Evolutionary conservation across 2,329 filamentous ascomycete species (phyloP).

Genomic region (Monilinia aucupariae): DNA sequence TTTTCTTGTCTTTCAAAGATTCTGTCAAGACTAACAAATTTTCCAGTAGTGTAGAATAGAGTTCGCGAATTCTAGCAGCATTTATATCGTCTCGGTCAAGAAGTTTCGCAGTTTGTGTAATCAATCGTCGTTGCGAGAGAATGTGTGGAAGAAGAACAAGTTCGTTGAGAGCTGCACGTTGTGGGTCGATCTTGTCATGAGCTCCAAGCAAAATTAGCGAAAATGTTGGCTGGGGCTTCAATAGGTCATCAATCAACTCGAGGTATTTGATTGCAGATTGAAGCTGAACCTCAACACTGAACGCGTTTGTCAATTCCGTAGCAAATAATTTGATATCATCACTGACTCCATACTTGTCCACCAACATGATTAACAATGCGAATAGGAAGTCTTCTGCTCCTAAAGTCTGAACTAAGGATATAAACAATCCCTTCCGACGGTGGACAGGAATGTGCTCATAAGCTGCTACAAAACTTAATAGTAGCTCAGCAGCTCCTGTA

Average conservation of each 20-base stretch:
- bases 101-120: constrained; percentile 49
- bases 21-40: constrained; percentile 62
- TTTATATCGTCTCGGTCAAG: constrained; percentile 61
- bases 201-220: constrained; percentile 67
- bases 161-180: constrained; percentile 49
- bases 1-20: constrained; percentile 51
- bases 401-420: constrained; percentile 77
- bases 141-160: constrained; percentile 53
- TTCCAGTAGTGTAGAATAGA: constrained; percentile 65
- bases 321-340: constrained; percentile 70
- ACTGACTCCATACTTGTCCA: constrained; percentile 80
- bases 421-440: constrained; percentile 74
- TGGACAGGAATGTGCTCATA: constrained; percentile 94
- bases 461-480: constrained; percentile 93
- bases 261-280: constrained; percentile 73
- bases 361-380: constrained; percentile 79
- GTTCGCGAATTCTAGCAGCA: constrained; percentile 57
- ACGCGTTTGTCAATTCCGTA: constrained; percentile 65
- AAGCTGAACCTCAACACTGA: constrained; percentile 70
- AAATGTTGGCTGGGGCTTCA: constrained; percentile 67
- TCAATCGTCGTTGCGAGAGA: constrained; percentile 53
- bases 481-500: constrained; percentile 76
- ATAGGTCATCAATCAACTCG: constrained; percentile 67
- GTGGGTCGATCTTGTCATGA: constrained; percentile 44
- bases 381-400: constrained; percentile 84